These are phyloP conservation scores for Lentinula aciculospora DNA, from an alignment of 768 basidiomycete genomes.

Conservation along the genomic window DNA sequence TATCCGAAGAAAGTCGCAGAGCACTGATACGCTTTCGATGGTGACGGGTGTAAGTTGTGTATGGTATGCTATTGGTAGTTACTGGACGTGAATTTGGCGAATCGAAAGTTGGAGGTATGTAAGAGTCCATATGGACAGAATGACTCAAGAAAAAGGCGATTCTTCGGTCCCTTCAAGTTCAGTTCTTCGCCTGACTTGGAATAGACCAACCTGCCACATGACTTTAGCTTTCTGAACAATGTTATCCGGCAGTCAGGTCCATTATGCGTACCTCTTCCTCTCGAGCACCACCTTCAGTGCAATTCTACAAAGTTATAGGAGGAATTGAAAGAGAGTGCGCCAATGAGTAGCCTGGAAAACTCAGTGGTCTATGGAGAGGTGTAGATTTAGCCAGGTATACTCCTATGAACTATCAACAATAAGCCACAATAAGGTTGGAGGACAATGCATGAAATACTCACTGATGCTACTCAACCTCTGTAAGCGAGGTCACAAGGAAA, in stretches of 20 bases:
- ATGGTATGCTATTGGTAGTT: slow-evolving; percentile 10
- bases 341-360: background rate
- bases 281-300: background rate
- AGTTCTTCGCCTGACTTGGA: background rate
- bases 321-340: background rate
- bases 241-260: background rate
- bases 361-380: too few relatives aligned
- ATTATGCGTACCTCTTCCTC: background rate
- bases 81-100: slow-evolving; percentile 5
- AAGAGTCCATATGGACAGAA: background rate
- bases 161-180: background rate
- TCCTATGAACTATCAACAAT: too few relatives aligned
- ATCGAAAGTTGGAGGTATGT: background rate
- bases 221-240: background rate
- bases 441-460: background rate
- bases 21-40: slow-evolving; percentile 56
- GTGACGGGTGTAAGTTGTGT: slow-evolving; percentile 8
- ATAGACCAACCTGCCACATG: background rate
- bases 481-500: too few relatives aligned
- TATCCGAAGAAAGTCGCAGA: slow-evolving; percentile 59
- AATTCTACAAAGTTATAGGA: background rate
- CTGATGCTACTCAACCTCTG: too few relatives aligned
- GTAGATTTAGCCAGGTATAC: too few relatives aligned
- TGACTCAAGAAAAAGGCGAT: background rate
- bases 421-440: background rate